Evolutionary conservation across 176 grass and related monocot species (phyloP), one percentile per base, ranked within the genome.

Genomic region (Pharus latifolius): DNA sequence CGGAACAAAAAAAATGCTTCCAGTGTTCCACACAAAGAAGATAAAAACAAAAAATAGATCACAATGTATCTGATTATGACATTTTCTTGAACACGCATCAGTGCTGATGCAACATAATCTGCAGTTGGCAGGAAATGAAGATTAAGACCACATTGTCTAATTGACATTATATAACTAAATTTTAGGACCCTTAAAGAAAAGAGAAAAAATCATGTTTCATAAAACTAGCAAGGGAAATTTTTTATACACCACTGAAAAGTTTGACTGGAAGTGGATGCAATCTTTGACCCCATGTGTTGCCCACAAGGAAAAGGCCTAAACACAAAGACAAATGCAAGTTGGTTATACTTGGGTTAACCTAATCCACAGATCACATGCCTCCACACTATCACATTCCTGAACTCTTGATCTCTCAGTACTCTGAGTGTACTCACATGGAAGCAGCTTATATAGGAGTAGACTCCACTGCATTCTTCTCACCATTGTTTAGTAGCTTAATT

Each of bases 341-440:
- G 38, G 35, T 48, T 18, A 38, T 10, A 9, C 34, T n/a, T 42
- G 47, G 15, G 63, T 56, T 23, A 34, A 19, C 51, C 43, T 11
- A 38, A 16, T 46, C 41, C 37, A 35, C 14, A 1, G 13, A 15
- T 58, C 48, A 70, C 73, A 78, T 65, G 72, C 47, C 43, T 33
- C 34, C 52, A 8, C n/a, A 45, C 43, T 38, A 59, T 40, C 43
- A 59, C 11, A 18, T 17, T 41, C 60, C 59, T 41, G 50, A 32
- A 31, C 44, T 46, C 58, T 23, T 15, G 46, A 78, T 78, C 66
- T 69, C 22, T 26, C 19, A 18, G 10, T 31, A 60, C 42, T 20
- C 7, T 57, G 73, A 87, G 32, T 79, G 47, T 42, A 7, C 22
- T 75, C 74, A 49, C 57, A 56, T 65, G 54, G 76, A 60, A 56